Conservation (phyloP, 768 basidiomycete species). For the Phanerochaete sordida region DNA sequence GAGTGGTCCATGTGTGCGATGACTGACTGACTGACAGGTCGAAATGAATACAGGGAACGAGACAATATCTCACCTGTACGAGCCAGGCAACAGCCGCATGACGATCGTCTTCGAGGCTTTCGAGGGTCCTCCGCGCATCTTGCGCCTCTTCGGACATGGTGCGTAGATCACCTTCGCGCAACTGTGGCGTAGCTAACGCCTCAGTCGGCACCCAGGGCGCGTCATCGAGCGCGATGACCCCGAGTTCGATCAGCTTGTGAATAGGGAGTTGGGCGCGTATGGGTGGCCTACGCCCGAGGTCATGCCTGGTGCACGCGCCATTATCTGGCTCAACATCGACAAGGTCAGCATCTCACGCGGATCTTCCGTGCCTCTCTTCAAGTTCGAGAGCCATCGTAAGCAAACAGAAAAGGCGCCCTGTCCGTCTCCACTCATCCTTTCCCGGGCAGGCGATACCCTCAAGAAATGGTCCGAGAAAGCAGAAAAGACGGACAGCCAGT, state of each 20-base stretch:
- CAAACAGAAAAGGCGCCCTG: too few relatives aligned
- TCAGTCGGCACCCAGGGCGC: too few relatives aligned
- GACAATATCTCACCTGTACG: slow-evolving; percentile 56
- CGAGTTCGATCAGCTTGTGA: slow-evolving; percentile 3
- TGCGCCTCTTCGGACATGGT: slow-evolving; percentile 63
- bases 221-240: slow-evolving; percentile 8
- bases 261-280: background rate
- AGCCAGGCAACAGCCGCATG: slow-evolving; percentile 51
- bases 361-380: slow-evolving; percentile 11
- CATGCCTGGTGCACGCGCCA: slow-evolving; percentile 8
- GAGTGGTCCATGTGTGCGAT: too few relatives aligned
- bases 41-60: slow-evolving; percentile 32
- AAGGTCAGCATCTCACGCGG: slow-evolving; percentile 10
- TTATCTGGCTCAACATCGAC: slow-evolving; percentile 12
- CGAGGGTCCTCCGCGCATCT: slow-evolving; percentile 54
- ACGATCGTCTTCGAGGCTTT: slow-evolving; percentile 62
- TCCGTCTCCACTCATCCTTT: background rate
- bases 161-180: too few relatives aligned
- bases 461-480: background rate
- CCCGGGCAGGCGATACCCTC: background rate
- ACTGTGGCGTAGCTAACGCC: too few relatives aligned
- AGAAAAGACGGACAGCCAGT: background rate
- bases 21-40: too few relatives aligned
- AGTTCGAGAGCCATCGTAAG: slow-evolving; percentile 11
- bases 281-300: slow-evolving; percentile 6